phyloP scores from a whole-genome alignment of 2,329 filamentous ascomycete genomes.

The Myriosclerotinia scirpicola region DNA sequence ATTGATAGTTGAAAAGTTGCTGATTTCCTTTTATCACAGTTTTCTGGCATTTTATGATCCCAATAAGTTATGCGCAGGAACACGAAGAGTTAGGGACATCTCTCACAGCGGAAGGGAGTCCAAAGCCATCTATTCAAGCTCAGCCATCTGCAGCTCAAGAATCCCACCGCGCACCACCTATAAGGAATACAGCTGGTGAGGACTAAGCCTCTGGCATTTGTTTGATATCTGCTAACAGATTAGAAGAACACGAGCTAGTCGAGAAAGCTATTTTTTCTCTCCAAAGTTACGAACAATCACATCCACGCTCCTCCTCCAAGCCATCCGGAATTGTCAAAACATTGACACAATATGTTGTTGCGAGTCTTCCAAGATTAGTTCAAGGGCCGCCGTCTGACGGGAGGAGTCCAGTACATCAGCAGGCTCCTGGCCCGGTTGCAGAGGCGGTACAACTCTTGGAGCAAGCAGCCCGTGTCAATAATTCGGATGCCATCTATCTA shows the following conservation, averaged over 20 bases:
- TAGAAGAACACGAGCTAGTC: constrained; percentile 40
- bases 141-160: constrained; percentile 35
- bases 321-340: constrained; percentile 58
- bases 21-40: constrained; percentile 30
- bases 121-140: constrained; percentile 35
- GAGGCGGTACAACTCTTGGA: constrained; percentile 60
- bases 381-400: constrained; percentile 51
- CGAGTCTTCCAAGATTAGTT: constrained; percentile 62
- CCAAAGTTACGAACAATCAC: constrained; percentile 37
- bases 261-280: constrained; percentile 42
- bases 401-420: constrained; percentile 36
- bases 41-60: constrained; percentile 34
- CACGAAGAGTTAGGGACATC: constrained; percentile 31
- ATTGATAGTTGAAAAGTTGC: constrained; percentile 13
- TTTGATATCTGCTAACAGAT: constrained; percentile 29
- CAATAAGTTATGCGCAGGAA: constrained; percentile 30
- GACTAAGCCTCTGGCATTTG: neutral
- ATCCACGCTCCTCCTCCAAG: constrained; percentile 43
- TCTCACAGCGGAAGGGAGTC: constrained; percentile 31
- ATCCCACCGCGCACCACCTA: constrained; percentile 32
- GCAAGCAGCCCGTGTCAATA: constrained; percentile 53
- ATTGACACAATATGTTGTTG: constrained; percentile 59
- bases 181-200: constrained; percentile 36
- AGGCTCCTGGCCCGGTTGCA: constrained; percentile 52
- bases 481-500: constrained; percentile 83